Conservation (phyloP, 345 rosid species). For the Hypericum perforatum region DNA sequence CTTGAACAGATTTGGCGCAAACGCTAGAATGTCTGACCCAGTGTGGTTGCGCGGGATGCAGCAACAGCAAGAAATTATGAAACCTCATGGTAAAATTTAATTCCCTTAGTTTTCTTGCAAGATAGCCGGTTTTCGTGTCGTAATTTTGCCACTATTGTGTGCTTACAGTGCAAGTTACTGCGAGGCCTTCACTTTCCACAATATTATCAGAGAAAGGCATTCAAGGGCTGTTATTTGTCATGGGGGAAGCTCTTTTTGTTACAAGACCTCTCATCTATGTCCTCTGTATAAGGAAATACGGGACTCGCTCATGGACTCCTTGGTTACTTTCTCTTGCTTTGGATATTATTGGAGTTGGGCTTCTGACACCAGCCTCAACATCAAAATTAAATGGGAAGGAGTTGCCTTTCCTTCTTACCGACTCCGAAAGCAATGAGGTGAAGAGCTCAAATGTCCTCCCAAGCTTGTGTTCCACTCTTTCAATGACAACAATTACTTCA, state of each 20-base stretch:
- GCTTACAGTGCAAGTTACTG: slow-evolving; percentile 30
- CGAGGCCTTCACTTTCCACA: slow-evolving; percentile 37
- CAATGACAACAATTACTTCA: too few relatives aligned
- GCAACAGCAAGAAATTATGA: slow-evolving; percentile 49
- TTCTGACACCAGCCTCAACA: slow-evolving; percentile 37
- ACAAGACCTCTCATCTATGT: slow-evolving; percentile 90
- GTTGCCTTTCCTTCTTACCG: slow-evolving; percentile 35
- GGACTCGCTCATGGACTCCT: slow-evolving; percentile 80
- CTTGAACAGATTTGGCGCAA: slow-evolving; percentile 64
- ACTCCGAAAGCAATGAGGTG: slow-evolving; percentile 72
- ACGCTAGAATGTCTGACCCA: slow-evolving; percentile 49
- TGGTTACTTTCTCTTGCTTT: slow-evolving; percentile 77
- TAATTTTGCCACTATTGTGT: too few relatives aligned
- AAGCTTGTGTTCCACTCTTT: background rate
- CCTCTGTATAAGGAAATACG: slow-evolving; percentile 65
- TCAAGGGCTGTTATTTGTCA: slow-evolving; percentile 46
- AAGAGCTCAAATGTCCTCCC: slow-evolving; percentile 10
- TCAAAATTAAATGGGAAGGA: slow-evolving; percentile 29
- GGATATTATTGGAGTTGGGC: slow-evolving; percentile 48
- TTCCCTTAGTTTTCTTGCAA: background rate
- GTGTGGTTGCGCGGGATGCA: slow-evolving; percentile 52
- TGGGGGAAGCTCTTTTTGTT: slow-evolving; percentile 66
- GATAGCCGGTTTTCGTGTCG: too few relatives aligned
- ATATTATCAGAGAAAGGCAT: slow-evolving; percentile 63
- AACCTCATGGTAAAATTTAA: slow-evolving; percentile 34